phyloP scores from a whole-genome alignment of 1,284 basidiomycete species.

The Puccinia horiana region DNA sequence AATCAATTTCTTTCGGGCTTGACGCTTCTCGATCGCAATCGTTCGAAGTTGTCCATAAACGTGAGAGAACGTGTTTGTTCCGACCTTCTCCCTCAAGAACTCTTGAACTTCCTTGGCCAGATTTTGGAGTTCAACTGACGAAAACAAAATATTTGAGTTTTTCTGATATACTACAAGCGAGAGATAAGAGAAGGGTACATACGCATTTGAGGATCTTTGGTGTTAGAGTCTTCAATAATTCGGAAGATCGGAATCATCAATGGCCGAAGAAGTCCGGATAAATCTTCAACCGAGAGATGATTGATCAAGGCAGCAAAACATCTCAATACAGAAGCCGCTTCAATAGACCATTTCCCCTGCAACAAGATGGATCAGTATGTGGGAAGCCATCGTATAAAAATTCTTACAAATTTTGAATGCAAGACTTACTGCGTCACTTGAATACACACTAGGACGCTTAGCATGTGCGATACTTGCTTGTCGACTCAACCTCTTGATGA shows the following conservation, averaged over 20 bases:
- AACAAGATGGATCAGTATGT: conserved; percentile 5
- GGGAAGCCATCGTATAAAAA: conserved; percentile 15
- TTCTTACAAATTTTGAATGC: not conserved
- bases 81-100: conserved; percentile 80
- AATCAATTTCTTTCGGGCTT: conserved; percentile 71
- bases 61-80: conserved; percentile 74
- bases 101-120: conserved; percentile 83
- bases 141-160: not conserved
- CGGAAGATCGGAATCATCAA: conserved; percentile 84
- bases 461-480: conserved; percentile 71
- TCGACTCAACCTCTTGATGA: conserved; percentile 61
- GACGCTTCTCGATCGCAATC: conserved; percentile 68
- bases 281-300: conserved; percentile 65
- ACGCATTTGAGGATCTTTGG: conserved; percentile 77
- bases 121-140: conserved; percentile 76
- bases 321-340: conserved; percentile 76
- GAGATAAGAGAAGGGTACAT: conserved; percentile 56
- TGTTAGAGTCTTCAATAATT: conserved; percentile 78
- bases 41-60: conserved; percentile 80
- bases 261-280: conserved; percentile 75
- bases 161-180: not conserved
- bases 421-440: conserved; percentile 62
- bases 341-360: conserved; percentile 73
- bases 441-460: conserved; percentile 61
- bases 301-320: conserved; percentile 91